A percentile compares a stretch with the other conserved stretches of the same genome.
These are phyloP conservation scores for Candida sonorensis DNA, from an alignment of 805 yeast species.

Conservation along the genomic window DNA sequence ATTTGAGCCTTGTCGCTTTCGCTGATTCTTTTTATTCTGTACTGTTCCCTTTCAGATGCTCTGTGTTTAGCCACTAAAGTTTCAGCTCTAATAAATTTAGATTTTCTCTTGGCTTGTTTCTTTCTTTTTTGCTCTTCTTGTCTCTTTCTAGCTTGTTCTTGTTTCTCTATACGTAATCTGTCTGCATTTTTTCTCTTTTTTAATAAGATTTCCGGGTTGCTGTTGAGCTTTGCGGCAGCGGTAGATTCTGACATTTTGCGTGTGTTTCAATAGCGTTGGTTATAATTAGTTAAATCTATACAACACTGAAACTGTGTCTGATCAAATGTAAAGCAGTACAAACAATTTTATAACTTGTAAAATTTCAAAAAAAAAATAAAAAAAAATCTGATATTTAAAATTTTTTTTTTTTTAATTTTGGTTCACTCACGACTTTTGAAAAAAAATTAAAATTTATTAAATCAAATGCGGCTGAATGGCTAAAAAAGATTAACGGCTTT, in stretches of 20 bases:
- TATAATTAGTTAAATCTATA: too few species aligned
- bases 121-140: conserved; percentile 37
- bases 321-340: too few species aligned
- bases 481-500: too few species aligned
- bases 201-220: conserved; percentile 71
- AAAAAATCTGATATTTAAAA: too few species aligned
- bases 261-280: too few species aligned
- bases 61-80: conserved; percentile 59
- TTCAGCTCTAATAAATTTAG: conserved; percentile 68
- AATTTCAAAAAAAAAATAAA: too few species aligned
- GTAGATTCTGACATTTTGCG: conserved; percentile 13
- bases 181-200: conserved; percentile 78
- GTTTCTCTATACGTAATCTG: conserved; percentile 64
- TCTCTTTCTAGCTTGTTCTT: conserved; percentile 52
- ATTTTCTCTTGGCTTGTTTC: conserved; percentile 36
- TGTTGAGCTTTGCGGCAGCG: conserved; percentile 38
- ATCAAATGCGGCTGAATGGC: too few species aligned
- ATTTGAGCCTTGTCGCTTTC: conserved; percentile 48
- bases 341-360: too few species aligned
- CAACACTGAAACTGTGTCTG: too few species aligned
- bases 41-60: conserved; percentile 60
- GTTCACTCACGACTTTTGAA: too few species aligned
- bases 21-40: conserved; percentile 58
- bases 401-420: too few species aligned
- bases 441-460: too few species aligned